These are phyloP conservation scores for Saitozyma podzolica DNA, from an alignment of 768 basidiomycete genomes.

Conservation along the genomic window DNA sequence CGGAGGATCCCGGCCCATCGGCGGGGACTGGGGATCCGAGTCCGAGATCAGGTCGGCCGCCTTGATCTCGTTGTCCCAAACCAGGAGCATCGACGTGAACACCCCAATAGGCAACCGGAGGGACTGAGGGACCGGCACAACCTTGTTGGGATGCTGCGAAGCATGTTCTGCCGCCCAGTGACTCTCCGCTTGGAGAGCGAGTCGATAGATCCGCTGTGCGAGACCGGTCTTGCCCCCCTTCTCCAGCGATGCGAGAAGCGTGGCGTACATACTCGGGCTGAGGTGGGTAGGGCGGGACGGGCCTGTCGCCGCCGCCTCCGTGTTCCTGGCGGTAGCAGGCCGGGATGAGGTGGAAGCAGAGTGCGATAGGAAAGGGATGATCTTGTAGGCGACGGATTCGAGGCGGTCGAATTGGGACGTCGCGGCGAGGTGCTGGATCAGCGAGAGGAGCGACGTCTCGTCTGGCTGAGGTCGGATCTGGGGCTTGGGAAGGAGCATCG, in stretches of 20 bases:
- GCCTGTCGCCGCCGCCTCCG: background rate
- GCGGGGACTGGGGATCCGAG: too few relatives aligned
- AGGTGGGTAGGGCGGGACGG: conserved; percentile 1
- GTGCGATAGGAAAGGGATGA: conserved; percentile 14
- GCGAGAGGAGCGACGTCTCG: conserved; percentile 4
- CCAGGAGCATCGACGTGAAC: conserved; percentile 29
- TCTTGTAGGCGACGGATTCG: conserved; percentile 5
- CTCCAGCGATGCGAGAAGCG: conserved; percentile 8
- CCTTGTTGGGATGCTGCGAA: background rate
- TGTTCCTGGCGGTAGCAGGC: too few relatives aligned
- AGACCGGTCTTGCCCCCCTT: conserved; percentile 2
- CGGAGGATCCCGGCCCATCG: too few relatives aligned
- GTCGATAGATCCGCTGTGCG: conserved; percentile 27
- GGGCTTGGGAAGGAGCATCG: background rate
- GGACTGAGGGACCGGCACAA: background rate
- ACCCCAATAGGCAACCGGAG: conserved; percentile 25
- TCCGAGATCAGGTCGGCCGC: too few relatives aligned
- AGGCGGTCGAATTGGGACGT: conserved; percentile 19
- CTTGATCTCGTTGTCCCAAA: conserved; percentile 31
- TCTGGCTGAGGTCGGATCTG: background rate
- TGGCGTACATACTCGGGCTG: conserved; percentile 5
- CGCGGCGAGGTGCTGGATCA: conserved; percentile 15
- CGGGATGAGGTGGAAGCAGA: too few relatives aligned
- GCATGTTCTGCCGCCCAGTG: conserved; percentile 7
- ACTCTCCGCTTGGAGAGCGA: conserved; percentile 29